Conservation (phyloP, 2,329 filamentous ascomycete genomes). For the Xylariaceae sp. region DNA sequence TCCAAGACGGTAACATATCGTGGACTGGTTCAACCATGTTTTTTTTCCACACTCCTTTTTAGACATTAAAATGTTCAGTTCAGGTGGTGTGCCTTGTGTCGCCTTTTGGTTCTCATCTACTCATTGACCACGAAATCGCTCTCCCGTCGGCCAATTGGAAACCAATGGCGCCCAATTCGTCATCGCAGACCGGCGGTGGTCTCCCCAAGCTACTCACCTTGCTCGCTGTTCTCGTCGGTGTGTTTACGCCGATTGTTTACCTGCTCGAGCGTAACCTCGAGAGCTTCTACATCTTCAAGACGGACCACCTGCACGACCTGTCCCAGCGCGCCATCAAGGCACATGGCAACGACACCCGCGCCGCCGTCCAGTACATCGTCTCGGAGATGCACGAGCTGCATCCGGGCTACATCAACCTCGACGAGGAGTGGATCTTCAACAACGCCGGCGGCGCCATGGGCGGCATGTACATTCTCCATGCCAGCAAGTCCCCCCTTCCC, state of each 20-base stretch:
- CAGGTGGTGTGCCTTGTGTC: no score
- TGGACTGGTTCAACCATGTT: no score
- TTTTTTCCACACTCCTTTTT: no score
- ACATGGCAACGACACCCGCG: slow-evolving; percentile 75
- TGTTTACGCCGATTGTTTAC: slow-evolving; percentile 58
- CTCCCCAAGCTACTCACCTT: slow-evolving; percentile 47
- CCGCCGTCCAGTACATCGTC: slow-evolving; percentile 71
- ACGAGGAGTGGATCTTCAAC: slow-evolving; percentile 89
- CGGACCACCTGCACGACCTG: slow-evolving; percentile 68
- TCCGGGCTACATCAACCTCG: slow-evolving; percentile 62
- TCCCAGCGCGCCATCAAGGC: slow-evolving; percentile 65
- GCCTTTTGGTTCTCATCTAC: neutral
- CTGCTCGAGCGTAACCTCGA: slow-evolving; percentile 61
- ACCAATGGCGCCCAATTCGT: slow-evolving; percentile 23
- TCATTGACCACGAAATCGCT: neutral
- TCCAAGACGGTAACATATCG: slow-evolving; percentile 1
- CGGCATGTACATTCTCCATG: slow-evolving; percentile 87
- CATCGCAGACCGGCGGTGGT: slow-evolving; percentile 20
- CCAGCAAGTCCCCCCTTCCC: slow-evolving; percentile 58
- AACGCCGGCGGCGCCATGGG: slow-evolving; percentile 92
- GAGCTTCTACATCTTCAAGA: slow-evolving; percentile 75
- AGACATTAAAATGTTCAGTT: no score
- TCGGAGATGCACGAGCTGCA: slow-evolving; percentile 62
- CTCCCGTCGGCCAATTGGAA: neutral
- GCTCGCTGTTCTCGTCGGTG: slow-evolving; percentile 56